Evolutionary conservation across 441 rosid species (phyloP), one percentile per base, ranked within the genome.

Genomic region (Bruguiera hainesii): DNA sequence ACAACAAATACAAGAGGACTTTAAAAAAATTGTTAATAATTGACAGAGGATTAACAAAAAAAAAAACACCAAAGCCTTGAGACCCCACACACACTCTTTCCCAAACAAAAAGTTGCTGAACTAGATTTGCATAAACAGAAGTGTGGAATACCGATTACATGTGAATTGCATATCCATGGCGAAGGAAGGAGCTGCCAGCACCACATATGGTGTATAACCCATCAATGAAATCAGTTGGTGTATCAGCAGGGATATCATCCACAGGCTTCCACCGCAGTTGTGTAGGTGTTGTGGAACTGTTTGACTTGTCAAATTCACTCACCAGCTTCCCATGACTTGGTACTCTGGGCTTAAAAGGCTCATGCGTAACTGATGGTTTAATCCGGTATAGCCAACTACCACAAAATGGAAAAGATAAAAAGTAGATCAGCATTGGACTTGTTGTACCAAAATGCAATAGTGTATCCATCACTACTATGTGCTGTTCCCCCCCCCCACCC

Each of bases 201-300:
- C 98, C 98, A 73, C 97, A 94, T 10, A 94, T 46, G 0, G 98
- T 94, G 76, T 69, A 91, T 16, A 94, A 60, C 10, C 97, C 98
- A 75, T 91, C 96, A 60, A 91, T 51, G 28, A 94, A 94, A 82
- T 94, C 96, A 35, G 85, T 84, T 0, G 93, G 86, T 4, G 79
- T 13, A 1, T 60, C 71, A 59, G 79, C 83, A 28, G 93, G 90
- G 75, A 89, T 71, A 53, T 82, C 89, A 53, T 82, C 89, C 63
- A 84, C 80, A n/a, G 97, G 96, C 80, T 80, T 94, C 98, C 98
- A 94, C 20, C 98, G 84, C 7, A 94, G 82, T 79, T 91, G 98
- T 64, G 97, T 94, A 2, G 98, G 98, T 21, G 90, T 94, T 52
- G 89, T 82, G 9, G 75, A 77, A 65, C 85, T 82, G 61, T 87